phyloP scores from a whole-genome alignment of 23 red algal genomes.

The Gracilariopsis chorda region DNA sequence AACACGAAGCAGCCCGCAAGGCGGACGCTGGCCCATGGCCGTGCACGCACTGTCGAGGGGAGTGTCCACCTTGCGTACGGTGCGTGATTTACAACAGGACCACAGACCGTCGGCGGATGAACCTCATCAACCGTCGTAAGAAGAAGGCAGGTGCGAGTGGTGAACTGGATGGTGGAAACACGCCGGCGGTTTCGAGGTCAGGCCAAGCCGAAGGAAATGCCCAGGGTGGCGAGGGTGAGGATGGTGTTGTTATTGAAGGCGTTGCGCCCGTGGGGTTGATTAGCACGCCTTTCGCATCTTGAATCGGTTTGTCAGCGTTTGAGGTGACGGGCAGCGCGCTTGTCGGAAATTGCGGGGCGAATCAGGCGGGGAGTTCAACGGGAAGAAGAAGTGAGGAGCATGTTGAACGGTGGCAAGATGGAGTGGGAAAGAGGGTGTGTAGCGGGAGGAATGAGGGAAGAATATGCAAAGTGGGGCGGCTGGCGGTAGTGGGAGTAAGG shows the following conservation, averaged over 20 bases:
- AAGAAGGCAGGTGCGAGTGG: background rate
- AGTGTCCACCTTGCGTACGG: slow-evolving; percentile 59
- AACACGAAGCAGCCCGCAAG: slow-evolving; percentile 14
- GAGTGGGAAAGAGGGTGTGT: background rate
- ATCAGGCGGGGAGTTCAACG: no score
- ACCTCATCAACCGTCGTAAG: slow-evolving; percentile 64
- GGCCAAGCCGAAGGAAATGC: background rate
- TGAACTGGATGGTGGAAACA: background rate
- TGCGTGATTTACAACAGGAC: slow-evolving; percentile 82
- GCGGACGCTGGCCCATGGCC: slow-evolving; percentile 33
- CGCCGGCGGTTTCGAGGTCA: background rate
- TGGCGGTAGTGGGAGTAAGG: background rate
- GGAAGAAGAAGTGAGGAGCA: no score
- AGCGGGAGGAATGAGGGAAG: background rate
- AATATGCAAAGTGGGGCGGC: background rate
- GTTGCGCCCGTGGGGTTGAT: no score
- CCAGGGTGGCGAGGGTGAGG: background rate
- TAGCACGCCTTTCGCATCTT: background rate
- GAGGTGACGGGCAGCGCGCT: background rate
- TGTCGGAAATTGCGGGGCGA: background rate
- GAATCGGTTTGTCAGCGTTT: background rate
- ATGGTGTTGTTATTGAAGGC: background rate
- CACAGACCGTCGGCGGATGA: slow-evolving; percentile 51
- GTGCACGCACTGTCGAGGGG: slow-evolving; percentile 76
- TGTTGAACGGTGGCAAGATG: no score